A percentile compares a stretch with the other conserved stretches of the same genome.
Conservation (phyloP, 768 basidiomycete genomes). For the Ramaria sp. region DNA sequence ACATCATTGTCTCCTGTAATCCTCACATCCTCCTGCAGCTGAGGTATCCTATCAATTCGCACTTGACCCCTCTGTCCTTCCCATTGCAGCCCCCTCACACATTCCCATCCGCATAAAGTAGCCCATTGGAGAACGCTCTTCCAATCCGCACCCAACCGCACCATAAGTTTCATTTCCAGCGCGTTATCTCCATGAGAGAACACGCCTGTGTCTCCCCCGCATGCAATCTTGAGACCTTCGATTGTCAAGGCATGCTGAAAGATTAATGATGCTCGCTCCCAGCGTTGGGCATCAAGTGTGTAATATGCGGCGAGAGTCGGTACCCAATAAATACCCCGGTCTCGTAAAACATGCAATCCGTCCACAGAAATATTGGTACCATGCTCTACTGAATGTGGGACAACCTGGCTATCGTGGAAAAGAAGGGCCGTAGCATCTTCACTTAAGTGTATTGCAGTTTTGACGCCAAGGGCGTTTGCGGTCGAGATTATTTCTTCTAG, state of each 20-base stretch:
- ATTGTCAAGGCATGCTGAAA: conserved; percentile 36
- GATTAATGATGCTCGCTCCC: conserved; percentile 27
- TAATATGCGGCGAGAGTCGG: conserved; percentile 47
- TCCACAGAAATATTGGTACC: conserved; percentile 23
- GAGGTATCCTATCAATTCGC: conserved; percentile 19
- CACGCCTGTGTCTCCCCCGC: conserved; percentile 55
- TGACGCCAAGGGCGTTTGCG: conserved; percentile 40
- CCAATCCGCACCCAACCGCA: conserved; percentile 41
- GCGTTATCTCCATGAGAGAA: conserved; percentile 53
- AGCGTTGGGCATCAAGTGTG: conserved; percentile 20
- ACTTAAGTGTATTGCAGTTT: conserved; percentile 40
- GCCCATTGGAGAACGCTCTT: conserved; percentile 43
- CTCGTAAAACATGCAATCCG: conserved; percentile 6
- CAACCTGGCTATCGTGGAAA: neutral
- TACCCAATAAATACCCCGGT: conserved; percentile 34
- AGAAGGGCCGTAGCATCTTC: neutral
- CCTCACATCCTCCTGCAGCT: conserved; percentile 18
- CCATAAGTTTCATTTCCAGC: conserved; percentile 52
- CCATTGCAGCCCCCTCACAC: conserved; percentile 37
- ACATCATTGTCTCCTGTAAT: conserved; percentile 36
- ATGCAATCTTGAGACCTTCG: conserved; percentile 39
- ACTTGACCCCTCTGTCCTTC: conserved; percentile 23
- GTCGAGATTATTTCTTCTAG: conserved; percentile 37
- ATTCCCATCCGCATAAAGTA: conserved; percentile 49
- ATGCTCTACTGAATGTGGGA: conserved; percentile 45